Evolutionary conservation across 148 eudicot genomes (phyloP), one percentile per base, ranked within the genome.

Genomic region (Simmondsia chinensis): DNA sequence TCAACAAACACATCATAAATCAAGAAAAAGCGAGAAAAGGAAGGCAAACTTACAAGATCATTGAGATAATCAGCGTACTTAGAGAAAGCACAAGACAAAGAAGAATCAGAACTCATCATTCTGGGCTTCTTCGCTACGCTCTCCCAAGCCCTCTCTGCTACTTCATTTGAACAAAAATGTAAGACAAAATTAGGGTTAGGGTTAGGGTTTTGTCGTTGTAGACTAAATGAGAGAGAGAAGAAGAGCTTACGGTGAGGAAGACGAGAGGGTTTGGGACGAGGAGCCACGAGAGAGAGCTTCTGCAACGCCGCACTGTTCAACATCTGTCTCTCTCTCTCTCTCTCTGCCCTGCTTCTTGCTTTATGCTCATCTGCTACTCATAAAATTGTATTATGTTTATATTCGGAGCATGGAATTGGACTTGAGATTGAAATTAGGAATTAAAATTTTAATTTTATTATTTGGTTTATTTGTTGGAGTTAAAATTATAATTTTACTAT

Each of bases 11-110:
- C 26, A 5, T 37, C n/a, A 25, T 20, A 28, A 16, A 22, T 2
- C 22, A 29, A 22, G 7, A 24, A 1, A 21, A 3, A 50, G 5
- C 25, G 20, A 10, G 25, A 24, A 22, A 4, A 19, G 25, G 31
- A 42, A 17, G 49, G 7, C 21, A 12, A 38, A 23, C 61, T 31
- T 56, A 89, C 97, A 17, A 89, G 78, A 39, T 70, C 53, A 62
- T 89, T 85, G 47, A 89, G 80, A 57, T 78, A 80, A 4, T 73
- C 80, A 16, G 95, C 78, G 54, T 84, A 89, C 6, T 70, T 43
- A 39, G 63, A 21, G 52, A 91, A 91, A 26, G 76, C 65, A 15
- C 76, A 73, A 42, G 57, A 58, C 72, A 79, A 50, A 25, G 76
- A 74, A 16, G 80, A 51, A 36, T 66, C 68, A 23, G 79, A 59